Evolutionary conservation across 1,284 basidiomycete species (phyloP), one percentile per base, ranked within the genome.

Genomic region (Pseudozyma sp.): DNA sequence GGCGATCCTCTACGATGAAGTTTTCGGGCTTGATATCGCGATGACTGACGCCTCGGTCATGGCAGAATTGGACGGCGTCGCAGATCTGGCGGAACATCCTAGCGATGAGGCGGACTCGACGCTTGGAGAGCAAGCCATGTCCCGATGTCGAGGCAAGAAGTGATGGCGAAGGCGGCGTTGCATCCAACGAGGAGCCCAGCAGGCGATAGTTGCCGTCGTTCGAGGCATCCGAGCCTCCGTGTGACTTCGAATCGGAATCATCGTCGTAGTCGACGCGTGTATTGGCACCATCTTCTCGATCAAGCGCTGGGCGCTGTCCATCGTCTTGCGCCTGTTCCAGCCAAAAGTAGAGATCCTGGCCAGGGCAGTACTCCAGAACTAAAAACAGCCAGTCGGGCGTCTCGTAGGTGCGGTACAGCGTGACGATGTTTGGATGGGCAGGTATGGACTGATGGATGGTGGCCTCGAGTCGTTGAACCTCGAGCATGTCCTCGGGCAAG

Each of bases 71-170:
- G 11, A 99, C 94, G 35, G 96, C 94, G 71, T 96, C 92, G 84
- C 97, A 99, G 94, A 99, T 99, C 86, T 99, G 88, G 87, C 90
- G 88, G 86, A 99, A 99, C 97, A 99, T 99, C 82, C 92, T 91
- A 9, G 94, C 91, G 79, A 99, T 94, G 75, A 99, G 90, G 29
- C 92, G 90, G 42, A 99, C 89, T 68, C 96, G 92, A 40, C 91
- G 91, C 57, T 90, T 89, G 16, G 93, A 93, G 47, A 99, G 90
- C 44, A 98, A 88, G 73, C 92, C 90, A 51, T 90, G 88, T 72
- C 94, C 89, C 30, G 91, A 91, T 1, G 84, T 85, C n/a, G 93
- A 92, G 30, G 85, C 81, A 47, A 99, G 90, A 51, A 99, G 88
- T 54, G 92, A 92, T 4, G 96, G 96, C 1, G 95, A 97, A 1